Conservation (phyloP, 2,329 filamentous ascomycete genomes). For the Diaporthe vaccinii region DNA sequence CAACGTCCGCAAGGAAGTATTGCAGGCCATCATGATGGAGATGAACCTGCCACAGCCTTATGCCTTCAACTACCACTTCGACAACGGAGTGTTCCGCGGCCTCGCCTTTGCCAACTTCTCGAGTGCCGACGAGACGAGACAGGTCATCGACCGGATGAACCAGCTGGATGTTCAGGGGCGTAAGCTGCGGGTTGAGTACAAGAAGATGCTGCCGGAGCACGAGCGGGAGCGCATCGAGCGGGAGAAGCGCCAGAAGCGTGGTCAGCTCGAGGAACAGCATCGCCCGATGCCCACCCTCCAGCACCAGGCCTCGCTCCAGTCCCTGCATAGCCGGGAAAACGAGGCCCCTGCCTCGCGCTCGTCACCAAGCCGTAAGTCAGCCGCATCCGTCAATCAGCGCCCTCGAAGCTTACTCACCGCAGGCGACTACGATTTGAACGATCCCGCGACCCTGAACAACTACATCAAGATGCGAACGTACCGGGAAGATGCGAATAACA, state of each 20-base stretch:
- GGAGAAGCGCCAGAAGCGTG: slow-evolving; percentile 95
- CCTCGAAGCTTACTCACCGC: slow-evolving; percentile 25
- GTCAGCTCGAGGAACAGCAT: slow-evolving; percentile 97
- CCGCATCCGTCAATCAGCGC: background rate
- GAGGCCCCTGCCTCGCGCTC: slow-evolving; percentile 66
- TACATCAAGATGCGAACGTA: slow-evolving; percentile 81
- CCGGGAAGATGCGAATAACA: slow-evolving; percentile 47
- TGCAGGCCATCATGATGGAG: slow-evolving; percentile 93
- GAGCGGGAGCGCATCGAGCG: slow-evolving; percentile 96
- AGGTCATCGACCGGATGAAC: slow-evolving; percentile 94
- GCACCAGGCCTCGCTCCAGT: slow-evolving; percentile 88
- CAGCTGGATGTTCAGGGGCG: slow-evolving; percentile 95
- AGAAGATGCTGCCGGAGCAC: slow-evolving; percentile 97
- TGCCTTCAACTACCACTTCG: slow-evolving; percentile 99
- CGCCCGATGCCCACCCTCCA: slow-evolving; percentile 79
- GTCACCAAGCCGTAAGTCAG: slow-evolving; percentile 62
- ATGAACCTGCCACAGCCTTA: slow-evolving; percentile 95
- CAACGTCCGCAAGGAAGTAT: slow-evolving; percentile 95
- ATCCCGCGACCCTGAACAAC: slow-evolving; percentile 86
- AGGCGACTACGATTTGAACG: slow-evolving; percentile 78
- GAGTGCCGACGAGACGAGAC: slow-evolving; percentile 90
- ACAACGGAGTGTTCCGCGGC: slow-evolving; percentile 96
- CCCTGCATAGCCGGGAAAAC: slow-evolving; percentile 75
- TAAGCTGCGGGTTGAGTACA: slow-evolving; percentile 97
- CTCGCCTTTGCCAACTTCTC: slow-evolving; percentile 99